These are phyloP conservation scores for Beauveria sp. DNA, from an alignment of 2,329 filamentous ascomycete species.

Conservation along the genomic window DNA sequence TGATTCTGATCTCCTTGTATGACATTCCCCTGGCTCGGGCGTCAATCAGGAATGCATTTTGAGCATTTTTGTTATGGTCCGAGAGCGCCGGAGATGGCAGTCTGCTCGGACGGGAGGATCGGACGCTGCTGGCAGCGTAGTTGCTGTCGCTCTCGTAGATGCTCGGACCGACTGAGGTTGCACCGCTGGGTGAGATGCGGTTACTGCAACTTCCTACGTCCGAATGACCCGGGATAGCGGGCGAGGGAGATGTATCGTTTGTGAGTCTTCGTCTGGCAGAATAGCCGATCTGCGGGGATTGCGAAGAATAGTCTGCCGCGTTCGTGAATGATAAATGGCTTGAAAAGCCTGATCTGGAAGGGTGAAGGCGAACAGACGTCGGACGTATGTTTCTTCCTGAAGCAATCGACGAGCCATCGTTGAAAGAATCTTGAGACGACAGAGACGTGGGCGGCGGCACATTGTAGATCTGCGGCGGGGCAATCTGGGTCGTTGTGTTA, in stretches of 20 bases:
- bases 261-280: neutral
- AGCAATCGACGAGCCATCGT: neutral
- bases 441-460: slow-evolving; percentile 5
- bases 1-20: slow-evolving; percentile 54
- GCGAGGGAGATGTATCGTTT: neutral
- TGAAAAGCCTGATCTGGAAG: neutral
- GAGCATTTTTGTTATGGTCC: neutral
- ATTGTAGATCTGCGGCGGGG: slow-evolving; percentile 8
- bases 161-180: neutral
- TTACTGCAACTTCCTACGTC: neutral
- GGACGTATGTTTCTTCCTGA: neutral
- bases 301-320: neutral
- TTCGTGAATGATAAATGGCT: neutral
- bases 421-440: slow-evolving; percentile 5
- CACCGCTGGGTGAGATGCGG: neutral
- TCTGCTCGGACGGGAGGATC: neutral
- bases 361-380: neutral
- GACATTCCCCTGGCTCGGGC: slow-evolving; percentile 49
- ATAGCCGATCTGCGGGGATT: neutral
- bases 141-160: neutral
- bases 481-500: neutral
- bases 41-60: slow-evolving; percentile 38
- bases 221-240: neutral
- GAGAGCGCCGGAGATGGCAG: neutral
- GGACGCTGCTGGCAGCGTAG: neutral